Evolutionary conservation across 441 rosid species (phyloP).

Genomic region (Aquilaria agallochum): DNA sequence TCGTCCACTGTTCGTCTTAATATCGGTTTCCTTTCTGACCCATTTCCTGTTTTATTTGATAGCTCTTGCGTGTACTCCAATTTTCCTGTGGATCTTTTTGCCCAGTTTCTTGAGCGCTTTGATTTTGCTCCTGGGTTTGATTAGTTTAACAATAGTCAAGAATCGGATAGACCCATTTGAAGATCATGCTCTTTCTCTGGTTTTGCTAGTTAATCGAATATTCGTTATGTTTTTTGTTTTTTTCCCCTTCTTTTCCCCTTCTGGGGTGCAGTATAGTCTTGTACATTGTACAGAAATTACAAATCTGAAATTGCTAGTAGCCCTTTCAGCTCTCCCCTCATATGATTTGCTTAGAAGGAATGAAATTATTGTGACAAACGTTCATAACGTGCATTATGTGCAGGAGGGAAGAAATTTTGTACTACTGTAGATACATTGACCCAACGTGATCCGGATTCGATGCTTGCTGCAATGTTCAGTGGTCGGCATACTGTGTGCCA

Average conservation of each 20-base stretch:
- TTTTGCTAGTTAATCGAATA: not conserved
- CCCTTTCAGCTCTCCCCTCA: no score
- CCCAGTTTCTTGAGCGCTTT: not conserved
- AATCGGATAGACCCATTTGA: not conserved
- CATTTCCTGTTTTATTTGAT: not conserved
- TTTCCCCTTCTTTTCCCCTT: not conserved
- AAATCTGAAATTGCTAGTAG: no score
- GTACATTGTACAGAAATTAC: no score
- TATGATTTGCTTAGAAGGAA: no score
- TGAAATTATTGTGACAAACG: not conserved
- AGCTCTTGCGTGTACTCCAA: not conserved
- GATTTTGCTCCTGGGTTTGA: not conserved
- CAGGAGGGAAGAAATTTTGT: constrained; percentile 86
- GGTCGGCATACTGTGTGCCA: constrained; percentile 64
- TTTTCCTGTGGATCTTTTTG: not conserved
- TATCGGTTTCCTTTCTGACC: constrained; percentile 45
- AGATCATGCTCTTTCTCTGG: not conserved
- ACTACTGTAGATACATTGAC: constrained; percentile 81
- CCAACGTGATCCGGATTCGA: constrained; percentile 82
- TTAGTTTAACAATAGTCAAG: not conserved
- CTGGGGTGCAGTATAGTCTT: not conserved
- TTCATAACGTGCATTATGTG: not conserved
- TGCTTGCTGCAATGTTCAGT: constrained; percentile 98
- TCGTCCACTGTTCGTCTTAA: constrained; percentile 75
- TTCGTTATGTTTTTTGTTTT: not conserved